phyloP scores from a whole-genome alignment of 1,284 basidiomycete species.

The Inonotus obliquus region DNA sequence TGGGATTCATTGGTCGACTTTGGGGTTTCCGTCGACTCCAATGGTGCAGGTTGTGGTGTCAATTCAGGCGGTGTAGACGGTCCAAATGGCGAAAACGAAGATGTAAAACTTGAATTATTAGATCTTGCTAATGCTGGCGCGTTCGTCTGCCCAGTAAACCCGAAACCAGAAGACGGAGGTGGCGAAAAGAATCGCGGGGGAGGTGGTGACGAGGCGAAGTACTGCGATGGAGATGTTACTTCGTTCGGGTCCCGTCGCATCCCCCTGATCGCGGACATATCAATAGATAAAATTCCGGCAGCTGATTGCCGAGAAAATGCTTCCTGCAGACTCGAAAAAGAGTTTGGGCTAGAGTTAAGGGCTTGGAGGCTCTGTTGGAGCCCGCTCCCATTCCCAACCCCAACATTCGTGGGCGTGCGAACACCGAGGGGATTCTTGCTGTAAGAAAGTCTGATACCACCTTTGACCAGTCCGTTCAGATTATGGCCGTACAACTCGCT shows the following conservation, averaged over 20 bases:
- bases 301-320: constrained; percentile 16
- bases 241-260: constrained; percentile 15
- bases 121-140: constrained; percentile 8
- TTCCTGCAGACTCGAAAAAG: constrained; percentile 17
- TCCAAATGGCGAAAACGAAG: constrained; percentile 20
- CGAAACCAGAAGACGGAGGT: constrained; percentile 18
- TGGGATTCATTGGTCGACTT: constrained; percentile 10
- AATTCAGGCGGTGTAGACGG: constrained; percentile 19
- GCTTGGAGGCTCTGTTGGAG: constrained; percentile 49
- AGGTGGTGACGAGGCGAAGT: constrained; percentile 20
- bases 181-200: constrained; percentile 24
- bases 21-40: constrained; percentile 12
- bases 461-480: constrained; percentile 87
- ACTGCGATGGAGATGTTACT: constrained; percentile 18
- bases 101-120: constrained; percentile 15
- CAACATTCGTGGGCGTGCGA: constrained; percentile 67
- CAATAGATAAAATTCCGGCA: constrained; percentile 11
- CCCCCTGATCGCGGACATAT: constrained; percentile 15
- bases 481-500: constrained; percentile 90
- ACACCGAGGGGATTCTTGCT: constrained; percentile 93
- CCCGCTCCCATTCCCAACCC: constrained; percentile 40
- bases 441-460: constrained; percentile 92
- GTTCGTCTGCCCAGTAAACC: constrained; percentile 4
- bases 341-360: constrained; percentile 14
- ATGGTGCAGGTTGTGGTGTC: constrained; percentile 5